phyloP scores from a whole-genome alignment of 2,329 filamentous ascomycete genomes.

The Anthostomella pinea region DNA sequence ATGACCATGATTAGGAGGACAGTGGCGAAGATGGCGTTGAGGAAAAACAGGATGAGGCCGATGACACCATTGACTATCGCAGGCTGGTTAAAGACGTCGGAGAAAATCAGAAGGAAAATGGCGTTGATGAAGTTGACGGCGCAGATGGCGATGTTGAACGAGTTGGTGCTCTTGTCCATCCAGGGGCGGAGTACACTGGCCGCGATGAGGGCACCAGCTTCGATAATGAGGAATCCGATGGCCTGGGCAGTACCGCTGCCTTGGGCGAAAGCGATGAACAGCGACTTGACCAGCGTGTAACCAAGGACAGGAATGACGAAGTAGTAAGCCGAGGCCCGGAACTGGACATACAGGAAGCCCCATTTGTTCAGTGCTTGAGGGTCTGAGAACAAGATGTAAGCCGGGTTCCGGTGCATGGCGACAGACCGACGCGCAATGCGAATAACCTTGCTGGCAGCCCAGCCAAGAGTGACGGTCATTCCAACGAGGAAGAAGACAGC shows the following conservation, averaged over 20 bases:
- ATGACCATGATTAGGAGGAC: constrained; percentile 76
- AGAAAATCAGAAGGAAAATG: constrained; percentile 79
- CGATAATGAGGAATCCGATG: constrained; percentile 72
- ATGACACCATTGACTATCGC: constrained; percentile 76
- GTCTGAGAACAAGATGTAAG: constrained; percentile 87
- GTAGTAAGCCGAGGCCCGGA: constrained; percentile 84
- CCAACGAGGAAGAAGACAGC: constrained; percentile 78
- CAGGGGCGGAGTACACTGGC: constrained; percentile 77
- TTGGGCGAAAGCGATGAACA: constrained; percentile 79
- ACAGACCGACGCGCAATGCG: constrained; percentile 78
- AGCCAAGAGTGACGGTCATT: constrained; percentile 68
- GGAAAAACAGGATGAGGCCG: constrained; percentile 79
- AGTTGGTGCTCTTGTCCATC: constrained; percentile 94
- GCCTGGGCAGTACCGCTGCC: constrained; percentile 65
- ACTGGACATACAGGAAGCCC: constrained; percentile 89
- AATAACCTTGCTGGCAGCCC: constrained; percentile 80
- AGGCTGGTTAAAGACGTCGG: constrained; percentile 76
- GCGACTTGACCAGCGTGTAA: constrained; percentile 74
- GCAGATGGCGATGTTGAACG: constrained; percentile 83
- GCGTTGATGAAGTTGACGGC: constrained; percentile 79
- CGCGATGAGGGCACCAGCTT: constrained; percentile 67
- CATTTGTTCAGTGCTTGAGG: constrained; percentile 83
- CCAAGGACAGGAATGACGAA: constrained; percentile 73
- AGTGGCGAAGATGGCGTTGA: constrained; percentile 74
- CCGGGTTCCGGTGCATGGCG: constrained; percentile 83